A percentile compares a stretch with the other conserved stretches of the same genome.
Evolutionary conservation across 768 basidiomycete species (phyloP).

Genomic region (Leccinellum albellum): DNA sequence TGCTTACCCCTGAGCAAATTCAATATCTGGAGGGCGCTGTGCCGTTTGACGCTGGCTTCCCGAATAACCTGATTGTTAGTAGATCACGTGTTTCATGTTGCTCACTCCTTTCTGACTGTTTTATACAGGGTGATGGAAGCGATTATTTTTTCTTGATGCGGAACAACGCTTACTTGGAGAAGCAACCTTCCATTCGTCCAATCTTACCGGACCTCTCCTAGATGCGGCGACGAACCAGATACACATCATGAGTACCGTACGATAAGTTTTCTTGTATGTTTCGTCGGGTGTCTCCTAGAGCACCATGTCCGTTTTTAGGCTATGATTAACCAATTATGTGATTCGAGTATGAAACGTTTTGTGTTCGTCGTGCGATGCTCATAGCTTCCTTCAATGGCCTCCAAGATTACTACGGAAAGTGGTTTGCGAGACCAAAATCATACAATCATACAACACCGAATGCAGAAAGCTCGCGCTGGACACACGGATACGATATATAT

Average conservation of each 20-base stretch:
- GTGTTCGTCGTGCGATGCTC: not conserved
- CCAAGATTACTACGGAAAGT: not conserved
- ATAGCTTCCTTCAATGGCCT: not conserved
- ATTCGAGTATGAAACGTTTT: not conserved
- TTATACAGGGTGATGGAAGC: constrained; percentile 25
- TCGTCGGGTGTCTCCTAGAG: too few relatives aligned
- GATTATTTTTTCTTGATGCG: constrained; percentile 7
- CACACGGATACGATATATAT: not conserved
- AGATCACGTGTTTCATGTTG: not conserved
- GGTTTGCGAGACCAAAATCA: not conserved
- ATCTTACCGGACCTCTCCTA: constrained; percentile 6
- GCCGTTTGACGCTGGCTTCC: constrained; percentile 49
- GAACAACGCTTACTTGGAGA: constrained; percentile 19
- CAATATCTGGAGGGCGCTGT: constrained; percentile 39
- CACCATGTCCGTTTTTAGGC: not conserved
- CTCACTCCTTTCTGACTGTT: not conserved
- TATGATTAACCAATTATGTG: not conserved
- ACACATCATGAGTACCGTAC: too few relatives aligned
- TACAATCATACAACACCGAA: not conserved
- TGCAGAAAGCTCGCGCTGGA: not conserved
- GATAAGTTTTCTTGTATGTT: too few relatives aligned
- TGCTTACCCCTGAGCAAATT: constrained; percentile 44
- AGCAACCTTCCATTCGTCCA: constrained; percentile 10
- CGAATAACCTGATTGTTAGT: constrained; percentile 5
- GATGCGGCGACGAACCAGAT: not conserved